phyloP scores from a whole-genome alignment of 305 asterid genomes.

The Fraxinus velutina region DNA sequence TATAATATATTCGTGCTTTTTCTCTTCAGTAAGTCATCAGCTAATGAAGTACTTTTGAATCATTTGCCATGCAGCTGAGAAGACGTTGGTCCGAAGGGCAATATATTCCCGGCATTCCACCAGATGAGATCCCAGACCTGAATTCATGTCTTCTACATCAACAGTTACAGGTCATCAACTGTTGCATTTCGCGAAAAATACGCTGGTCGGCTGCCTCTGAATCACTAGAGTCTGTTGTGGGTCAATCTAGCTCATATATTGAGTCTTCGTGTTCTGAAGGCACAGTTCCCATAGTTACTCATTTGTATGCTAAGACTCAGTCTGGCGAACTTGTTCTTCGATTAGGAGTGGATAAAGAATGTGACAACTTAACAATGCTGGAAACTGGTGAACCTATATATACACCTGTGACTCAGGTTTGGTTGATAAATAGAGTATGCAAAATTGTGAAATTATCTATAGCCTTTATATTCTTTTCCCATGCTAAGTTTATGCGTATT shows the following conservation, averaged over 20 bases:
- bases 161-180: slow-evolving; percentile 94
- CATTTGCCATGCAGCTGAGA: slow-evolving; percentile 60
- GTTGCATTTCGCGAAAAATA: slow-evolving; percentile 86
- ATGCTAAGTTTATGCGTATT: slow-evolving; percentile 25
- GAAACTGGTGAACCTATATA: slow-evolving; percentile 93
- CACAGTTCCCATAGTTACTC: slow-evolving; percentile 35
- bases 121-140: slow-evolving; percentile 78
- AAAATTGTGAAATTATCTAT: slow-evolving; percentile 16
- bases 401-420: slow-evolving; percentile 90
- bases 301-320: slow-evolving; percentile 64
- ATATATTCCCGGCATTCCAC: slow-evolving; percentile 85
- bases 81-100: slow-evolving; percentile 90
- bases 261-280: slow-evolving; percentile 45
- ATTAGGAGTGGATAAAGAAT: slow-evolving; percentile 75
- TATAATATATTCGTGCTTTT: slow-evolving; percentile 16
- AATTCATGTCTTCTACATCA: slow-evolving; percentile 89
- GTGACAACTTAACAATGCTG: slow-evolving; percentile 69
- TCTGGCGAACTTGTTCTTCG: slow-evolving; percentile 79
- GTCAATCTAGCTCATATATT: slow-evolving; percentile 44
- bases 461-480: background rate
- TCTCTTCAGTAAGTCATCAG: slow-evolving; percentile 15
- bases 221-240: slow-evolving; percentile 58
- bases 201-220: slow-evolving; percentile 70
- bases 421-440: slow-evolving; percentile 27
- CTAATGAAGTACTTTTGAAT: slow-evolving; percentile 21